Percentiles rank a stretch among this genome's conserved stretches.
These are phyloP conservation scores for Tricharina praecox DNA, from an alignment of 495 filamentous ascomycete species.

Conservation along the genomic window DNA sequence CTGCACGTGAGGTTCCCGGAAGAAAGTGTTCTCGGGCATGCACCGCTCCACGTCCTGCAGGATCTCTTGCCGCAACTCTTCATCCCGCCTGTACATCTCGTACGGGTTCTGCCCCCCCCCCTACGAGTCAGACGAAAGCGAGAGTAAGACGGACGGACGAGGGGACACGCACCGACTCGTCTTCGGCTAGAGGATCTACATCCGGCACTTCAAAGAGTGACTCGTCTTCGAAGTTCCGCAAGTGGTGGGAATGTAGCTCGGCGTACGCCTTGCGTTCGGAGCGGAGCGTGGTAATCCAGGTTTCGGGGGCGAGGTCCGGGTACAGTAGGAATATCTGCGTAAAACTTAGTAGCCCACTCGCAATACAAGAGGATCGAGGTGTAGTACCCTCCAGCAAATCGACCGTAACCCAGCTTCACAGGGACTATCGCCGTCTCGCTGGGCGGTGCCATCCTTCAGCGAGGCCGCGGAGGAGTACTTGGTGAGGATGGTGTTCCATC, in stretches of 20 bases:
- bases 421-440: no score
- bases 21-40: constrained; percentile 83
- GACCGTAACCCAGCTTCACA: constrained; percentile 64
- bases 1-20: constrained; percentile 64
- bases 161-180: constrained; percentile 47
- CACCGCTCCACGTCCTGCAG: constrained; percentile 87
- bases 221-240: constrained; percentile 36
- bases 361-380: no score
- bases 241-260: constrained; percentile 52
- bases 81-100: constrained; percentile 67
- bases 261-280: constrained; percentile 58
- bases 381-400: constrained; percentile 93
- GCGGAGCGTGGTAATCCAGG: constrained; percentile 50
- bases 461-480: constrained; percentile 25
- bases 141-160: background rate
- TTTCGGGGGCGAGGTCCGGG: constrained; percentile 43
- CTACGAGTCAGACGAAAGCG: background rate
- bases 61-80: constrained; percentile 71
- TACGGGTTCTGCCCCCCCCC: constrained; percentile 55
- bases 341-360: no score
- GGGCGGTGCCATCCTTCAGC: constrained; percentile 39
- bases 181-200: constrained; percentile 73
- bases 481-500: constrained; percentile 18
- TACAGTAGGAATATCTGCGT: constrained; percentile 64
- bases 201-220: constrained; percentile 20